phyloP scores from a whole-genome alignment of 202 grass and related monocot species.

The Eragrostis tef region DNA sequence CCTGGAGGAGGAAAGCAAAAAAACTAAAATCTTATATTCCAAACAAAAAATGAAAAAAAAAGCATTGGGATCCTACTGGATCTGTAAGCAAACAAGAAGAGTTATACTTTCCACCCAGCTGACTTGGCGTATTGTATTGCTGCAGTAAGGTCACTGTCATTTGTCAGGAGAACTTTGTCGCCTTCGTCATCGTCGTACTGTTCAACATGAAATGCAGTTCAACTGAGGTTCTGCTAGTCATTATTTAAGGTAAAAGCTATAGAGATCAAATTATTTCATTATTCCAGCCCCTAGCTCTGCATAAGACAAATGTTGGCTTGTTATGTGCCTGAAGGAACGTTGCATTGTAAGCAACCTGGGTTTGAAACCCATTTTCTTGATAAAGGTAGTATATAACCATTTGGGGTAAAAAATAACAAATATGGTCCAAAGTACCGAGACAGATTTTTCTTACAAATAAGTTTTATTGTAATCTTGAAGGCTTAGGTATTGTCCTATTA shows the following conservation, averaged over 20 bases:
- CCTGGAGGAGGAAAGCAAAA: constrained; percentile 44
- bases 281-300: neutral
- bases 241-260: neutral
- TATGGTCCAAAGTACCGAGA: neutral
- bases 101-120: constrained; percentile 55
- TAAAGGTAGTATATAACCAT: constrained; percentile 2
- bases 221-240: neutral
- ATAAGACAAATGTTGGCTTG: neutral
- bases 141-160: constrained; percentile 54
- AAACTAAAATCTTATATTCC: neutral
- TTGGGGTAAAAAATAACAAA: neutral
- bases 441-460: neutral
- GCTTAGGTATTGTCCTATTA: neutral
- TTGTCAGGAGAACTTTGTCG: constrained; percentile 72
- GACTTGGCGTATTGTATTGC: constrained; percentile 71
- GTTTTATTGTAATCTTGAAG: neutral
- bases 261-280: neutral
- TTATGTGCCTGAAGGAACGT: neutral
- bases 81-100: constrained; percentile 20
- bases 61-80: neutral
- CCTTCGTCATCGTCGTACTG: constrained; percentile 89
- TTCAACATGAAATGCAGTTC: neutral
- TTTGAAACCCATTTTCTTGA: neutral
- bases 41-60: too few relatives aligned
- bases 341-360: neutral